These are phyloP conservation scores for Echria macrotheca DNA, from an alignment of 495 filamentous ascomycete genomes.

Conservation along the genomic window DNA sequence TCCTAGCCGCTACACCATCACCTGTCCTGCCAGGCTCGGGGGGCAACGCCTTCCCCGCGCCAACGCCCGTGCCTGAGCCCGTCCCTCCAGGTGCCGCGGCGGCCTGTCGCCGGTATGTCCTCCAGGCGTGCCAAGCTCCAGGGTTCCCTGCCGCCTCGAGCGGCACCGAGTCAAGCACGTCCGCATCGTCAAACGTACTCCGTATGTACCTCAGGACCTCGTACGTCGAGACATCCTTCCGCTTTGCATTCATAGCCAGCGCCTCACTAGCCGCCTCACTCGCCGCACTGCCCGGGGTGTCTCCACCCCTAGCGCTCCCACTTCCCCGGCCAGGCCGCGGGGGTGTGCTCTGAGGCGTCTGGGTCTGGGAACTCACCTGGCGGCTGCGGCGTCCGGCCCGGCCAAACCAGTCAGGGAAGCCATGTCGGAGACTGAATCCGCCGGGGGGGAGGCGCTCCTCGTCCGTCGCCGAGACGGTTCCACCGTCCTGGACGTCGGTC, in stretches of 20 bases:
- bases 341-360: conserved; percentile 28
- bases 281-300: conserved; percentile 30
- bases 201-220: conserved; percentile 75
- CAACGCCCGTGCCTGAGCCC: conserved; percentile 14
- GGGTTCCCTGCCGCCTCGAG: conserved; percentile 79
- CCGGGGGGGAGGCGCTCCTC: conserved; percentile 78
- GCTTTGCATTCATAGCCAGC: conserved; percentile 4
- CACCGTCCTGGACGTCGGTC: conserved; percentile 60
- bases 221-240: conserved; percentile 42
- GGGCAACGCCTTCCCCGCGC: conserved; percentile 5
- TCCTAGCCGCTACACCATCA: conserved; percentile 17
- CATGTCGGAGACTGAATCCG: conserved; percentile 80
- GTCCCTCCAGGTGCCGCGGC: background rate
- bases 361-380: conserved; percentile 20
- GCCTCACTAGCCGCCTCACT: conserved; percentile 6
- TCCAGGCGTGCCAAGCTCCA: conserved; percentile 89
- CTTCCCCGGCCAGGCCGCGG: background rate
- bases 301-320: conserved; percentile 12
- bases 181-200: conserved; percentile 70
- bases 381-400: conserved; percentile 28
- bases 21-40: conserved; percentile 1
- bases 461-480: conserved; percentile 73
- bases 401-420: conserved; percentile 85
- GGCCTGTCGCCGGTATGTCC: conserved; percentile 52
- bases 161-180: conserved; percentile 70